Base-by-base conservation (phyloP, 495 filamentous ascomycete species). In the Pyrenula aspistea region DNA sequence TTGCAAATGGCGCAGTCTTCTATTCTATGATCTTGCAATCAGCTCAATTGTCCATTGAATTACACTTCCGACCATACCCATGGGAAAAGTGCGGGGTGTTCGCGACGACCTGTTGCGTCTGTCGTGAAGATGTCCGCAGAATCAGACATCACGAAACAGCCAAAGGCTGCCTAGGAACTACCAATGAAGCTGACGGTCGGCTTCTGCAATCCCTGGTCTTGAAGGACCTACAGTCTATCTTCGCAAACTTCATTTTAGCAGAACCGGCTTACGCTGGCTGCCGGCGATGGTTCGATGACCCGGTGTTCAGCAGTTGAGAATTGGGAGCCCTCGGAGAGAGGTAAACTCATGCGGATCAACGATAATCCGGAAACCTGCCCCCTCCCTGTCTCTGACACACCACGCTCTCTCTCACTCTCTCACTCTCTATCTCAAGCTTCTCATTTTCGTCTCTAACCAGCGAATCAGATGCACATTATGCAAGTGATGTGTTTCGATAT, bases 1-100 rank as follows among this genome's bases (percentile, higher is more conserved):
- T 60, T 87, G 83, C 15, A 98, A 76, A 73, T 96, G 91, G 54
- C 93, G 83, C 24, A 98, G 77, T 67, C 86, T 91, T 61, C 91
- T 84, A 66, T 94, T 96, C 83, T 94, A 63, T 12, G 25, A 42
- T 23, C 51, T 48, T 25, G 12, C 54, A 21, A 10, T 23, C 22
- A n/a, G 23, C 25, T 49, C 31, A 48, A 59, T n/a, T 48, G n/a
- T 23, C 19, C 59, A 53, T 62, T 63, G 59, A 56, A 56, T 58
- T 57, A 61, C 50, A 59, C 24, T 58, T 63, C 56, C 60, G 54
- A 25, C 58, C 69, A 21, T 66, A 81, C 77, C 56, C 69, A 71
- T 56, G 77, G 74, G 22, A 79, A 65, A n/a, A 79, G 65, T 71
- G 72, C 75, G 24, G 74, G 74, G 59, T 67, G 64, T 53, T 80